Percentiles rank a stretch among this genome's conserved stretches.
Conservation (phyloP, 2,329 filamentous ascomycete species). For the Xylariaceae sp. region DNA sequence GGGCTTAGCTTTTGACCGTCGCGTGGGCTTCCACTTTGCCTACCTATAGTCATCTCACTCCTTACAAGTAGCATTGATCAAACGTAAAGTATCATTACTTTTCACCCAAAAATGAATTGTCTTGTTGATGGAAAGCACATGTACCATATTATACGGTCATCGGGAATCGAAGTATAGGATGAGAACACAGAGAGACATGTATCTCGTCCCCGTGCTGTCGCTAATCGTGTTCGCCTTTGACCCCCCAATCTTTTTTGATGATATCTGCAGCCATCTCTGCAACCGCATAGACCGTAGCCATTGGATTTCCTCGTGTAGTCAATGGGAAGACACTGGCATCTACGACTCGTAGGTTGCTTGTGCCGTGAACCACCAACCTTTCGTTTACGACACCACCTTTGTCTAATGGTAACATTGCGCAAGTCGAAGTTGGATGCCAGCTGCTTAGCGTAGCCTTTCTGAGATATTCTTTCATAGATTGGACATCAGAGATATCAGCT, state of each 20-base stretch:
- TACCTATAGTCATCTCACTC: too few species aligned
- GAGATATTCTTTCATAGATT: conserved; percentile 34
- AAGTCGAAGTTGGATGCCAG: conserved; percentile 49
- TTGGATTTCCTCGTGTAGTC: conserved; percentile 14
- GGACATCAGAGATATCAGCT: conserved; percentile 19
- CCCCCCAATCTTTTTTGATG: conserved; percentile 9
- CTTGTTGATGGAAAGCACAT: too few species aligned
- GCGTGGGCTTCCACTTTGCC: too few species aligned
- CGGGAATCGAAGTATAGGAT: too few species aligned
- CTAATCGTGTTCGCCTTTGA: not conserved
- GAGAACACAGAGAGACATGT: too few species aligned
- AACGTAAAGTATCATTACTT: too few species aligned
- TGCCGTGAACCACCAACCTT: conserved; percentile 14
- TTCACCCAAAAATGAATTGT: too few species aligned
- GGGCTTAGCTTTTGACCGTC: too few species aligned
- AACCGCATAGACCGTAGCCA: conserved; percentile 19
- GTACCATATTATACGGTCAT: too few species aligned
- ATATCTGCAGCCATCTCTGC: conserved; percentile 20
- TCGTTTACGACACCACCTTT: conserved; percentile 18
- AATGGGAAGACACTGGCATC: conserved; percentile 22
- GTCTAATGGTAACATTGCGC: conserved; percentile 25
- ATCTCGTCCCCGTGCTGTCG: too few species aligned
- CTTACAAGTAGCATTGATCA: too few species aligned
- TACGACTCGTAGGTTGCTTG: conserved; percentile 14
- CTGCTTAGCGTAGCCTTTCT: conserved; percentile 31